Evolutionary conservation across 2,329 filamentous ascomycete genomes (phyloP).

Genomic region (Dactylellina sp.): DNA sequence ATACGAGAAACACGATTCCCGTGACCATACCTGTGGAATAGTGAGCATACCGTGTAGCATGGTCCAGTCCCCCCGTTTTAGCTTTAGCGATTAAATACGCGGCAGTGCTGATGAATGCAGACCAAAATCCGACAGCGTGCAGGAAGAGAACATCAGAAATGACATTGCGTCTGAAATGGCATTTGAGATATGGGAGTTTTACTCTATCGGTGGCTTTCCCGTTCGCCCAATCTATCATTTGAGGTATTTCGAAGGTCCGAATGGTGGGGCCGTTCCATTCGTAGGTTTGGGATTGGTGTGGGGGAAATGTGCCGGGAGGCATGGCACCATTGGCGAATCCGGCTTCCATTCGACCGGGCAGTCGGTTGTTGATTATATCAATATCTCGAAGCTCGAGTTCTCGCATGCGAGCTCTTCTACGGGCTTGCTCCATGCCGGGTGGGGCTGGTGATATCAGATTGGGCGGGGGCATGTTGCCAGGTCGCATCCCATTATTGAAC

Average conservation of each 20-base stretch:
- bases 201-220: not conserved
- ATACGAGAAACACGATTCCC: not conserved
- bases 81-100: not conserved
- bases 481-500: no score
- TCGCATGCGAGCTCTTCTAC: no score
- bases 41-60: not conserved
- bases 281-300: not conserved
- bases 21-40: not conserved
- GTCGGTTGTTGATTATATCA: no score
- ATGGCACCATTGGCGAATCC: no score
- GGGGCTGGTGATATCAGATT: no score
- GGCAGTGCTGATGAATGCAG: not conserved
- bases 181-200: not conserved
- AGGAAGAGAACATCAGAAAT: slow-evolving; percentile 3
- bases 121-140: not conserved
- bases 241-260: not conserved
- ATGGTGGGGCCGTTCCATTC: not conserved
- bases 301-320: no score
- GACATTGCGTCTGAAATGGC: slow-evolving; percentile 8
- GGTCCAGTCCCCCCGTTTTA: not conserved
- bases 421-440: no score
- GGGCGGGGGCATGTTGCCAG: no score
- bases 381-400: no score
- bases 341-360: no score
- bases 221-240: not conserved